Percentiles rank a stretch among this genome's conserved stretches.
Evolutionary conservation across 1,139 yeast species (phyloP).

Genomic region (Hansenula lynferdii): DNA sequence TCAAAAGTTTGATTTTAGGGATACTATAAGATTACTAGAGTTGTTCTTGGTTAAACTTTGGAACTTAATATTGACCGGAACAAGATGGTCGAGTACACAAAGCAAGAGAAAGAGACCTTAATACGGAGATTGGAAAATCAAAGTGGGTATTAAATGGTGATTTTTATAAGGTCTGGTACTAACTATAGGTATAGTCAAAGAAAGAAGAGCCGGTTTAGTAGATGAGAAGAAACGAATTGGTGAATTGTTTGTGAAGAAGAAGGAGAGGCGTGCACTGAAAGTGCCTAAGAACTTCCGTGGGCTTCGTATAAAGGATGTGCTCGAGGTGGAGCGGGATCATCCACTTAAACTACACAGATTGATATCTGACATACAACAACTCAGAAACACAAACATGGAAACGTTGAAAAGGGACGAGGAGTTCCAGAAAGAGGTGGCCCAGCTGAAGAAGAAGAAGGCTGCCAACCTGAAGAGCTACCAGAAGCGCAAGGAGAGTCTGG

Average conservation of each 20-base stretch:
- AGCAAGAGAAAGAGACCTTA: slow-evolving; percentile 10
- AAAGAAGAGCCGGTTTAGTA: slow-evolving; percentile 11
- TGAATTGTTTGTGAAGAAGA: slow-evolving; percentile 16
- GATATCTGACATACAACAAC: slow-evolving; percentile 13
- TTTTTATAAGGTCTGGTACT: too few relatives aligned
- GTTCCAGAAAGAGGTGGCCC: too few relatives aligned
- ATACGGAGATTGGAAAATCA: slow-evolving; percentile 18
- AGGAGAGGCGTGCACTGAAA: slow-evolving; percentile 12
- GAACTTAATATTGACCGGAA: too few relatives aligned
- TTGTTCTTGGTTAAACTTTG: too few relatives aligned
- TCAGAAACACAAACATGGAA: slow-evolving; percentile 3
- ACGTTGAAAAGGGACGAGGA: not conserved
- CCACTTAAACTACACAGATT: slow-evolving; percentile 19
- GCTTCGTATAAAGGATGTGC: slow-evolving; percentile 17
- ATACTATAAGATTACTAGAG: too few relatives aligned
- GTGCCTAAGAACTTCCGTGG: slow-evolving; percentile 21
- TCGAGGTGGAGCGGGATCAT: slow-evolving; percentile 21
- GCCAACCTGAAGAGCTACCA: too few relatives aligned
- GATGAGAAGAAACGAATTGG: slow-evolving; percentile 12
- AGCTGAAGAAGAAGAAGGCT: too few relatives aligned
- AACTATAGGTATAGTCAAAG: slow-evolving; percentile 11
- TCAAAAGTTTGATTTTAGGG: too few relatives aligned
- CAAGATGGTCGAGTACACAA: slow-evolving; percentile 11
- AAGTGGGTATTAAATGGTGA: slow-evolving; percentile 12
- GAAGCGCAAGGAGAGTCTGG: too few relatives aligned